Evolutionary conservation across 768 basidiomycete species (phyloP).

Genomic region (Mycena sanguinolenta): DNA sequence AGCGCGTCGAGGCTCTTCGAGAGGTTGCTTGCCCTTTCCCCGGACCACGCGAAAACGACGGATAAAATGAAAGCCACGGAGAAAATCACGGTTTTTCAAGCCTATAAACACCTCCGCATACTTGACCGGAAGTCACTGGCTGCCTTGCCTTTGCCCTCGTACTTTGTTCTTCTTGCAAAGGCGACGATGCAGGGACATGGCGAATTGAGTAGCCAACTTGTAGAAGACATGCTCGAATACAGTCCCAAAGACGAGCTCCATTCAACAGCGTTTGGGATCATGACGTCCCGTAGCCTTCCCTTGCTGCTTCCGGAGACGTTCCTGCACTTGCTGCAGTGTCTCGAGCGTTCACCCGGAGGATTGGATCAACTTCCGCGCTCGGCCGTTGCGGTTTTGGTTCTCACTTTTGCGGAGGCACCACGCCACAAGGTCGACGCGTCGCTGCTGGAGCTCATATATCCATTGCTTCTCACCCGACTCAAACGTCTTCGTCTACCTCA

Average conservation of each 20-base stretch:
- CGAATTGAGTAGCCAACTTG: conserved; percentile 38
- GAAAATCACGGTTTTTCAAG: conserved; percentile 11
- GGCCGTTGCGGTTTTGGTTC: conserved; percentile 31
- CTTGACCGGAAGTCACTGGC: conserved; percentile 26
- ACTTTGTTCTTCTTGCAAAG: conserved; percentile 25
- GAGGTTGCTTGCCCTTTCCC: conserved; percentile 5
- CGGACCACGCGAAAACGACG: conserved; percentile 10
- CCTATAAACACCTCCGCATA: conserved; percentile 31
- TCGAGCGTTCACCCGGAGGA: conserved; percentile 25
- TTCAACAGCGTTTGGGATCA: conserved; percentile 24
- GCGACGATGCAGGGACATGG: conserved; percentile 33
- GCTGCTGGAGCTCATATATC: conserved; percentile 45
- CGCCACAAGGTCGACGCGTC: conserved; percentile 37
- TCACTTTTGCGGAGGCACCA: conserved; percentile 36
- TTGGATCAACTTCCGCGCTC: conserved; percentile 22
- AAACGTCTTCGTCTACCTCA: conserved; percentile 41
- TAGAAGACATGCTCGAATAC: conserved; percentile 42
- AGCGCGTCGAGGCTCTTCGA: conserved; percentile 1
- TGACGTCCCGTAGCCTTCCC: conserved; percentile 31
- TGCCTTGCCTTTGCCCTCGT: conserved; percentile 20
- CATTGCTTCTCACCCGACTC: conserved; percentile 48
- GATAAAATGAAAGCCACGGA: conserved; percentile 15
- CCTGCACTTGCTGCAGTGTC: conserved; percentile 35
- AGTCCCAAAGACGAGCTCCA: conserved; percentile 14
- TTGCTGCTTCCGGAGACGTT: conserved; percentile 29